phyloP scores from a whole-genome alignment of 768 basidiomycete genomes.

The Gymnopilus junonius region DNA sequence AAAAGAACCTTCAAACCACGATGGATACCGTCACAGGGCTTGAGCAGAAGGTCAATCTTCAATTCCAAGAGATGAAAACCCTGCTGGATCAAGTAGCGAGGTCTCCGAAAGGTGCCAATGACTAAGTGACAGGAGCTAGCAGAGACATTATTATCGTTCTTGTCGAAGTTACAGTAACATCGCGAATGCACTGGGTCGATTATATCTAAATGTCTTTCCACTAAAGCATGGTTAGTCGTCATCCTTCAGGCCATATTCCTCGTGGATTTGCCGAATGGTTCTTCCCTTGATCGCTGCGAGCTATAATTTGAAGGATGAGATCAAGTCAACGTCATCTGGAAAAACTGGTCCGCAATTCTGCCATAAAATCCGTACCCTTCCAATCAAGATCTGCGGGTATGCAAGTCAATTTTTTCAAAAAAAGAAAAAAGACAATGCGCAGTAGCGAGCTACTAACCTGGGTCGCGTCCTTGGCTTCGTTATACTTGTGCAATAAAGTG shows the following conservation, averaged over 20 bases:
- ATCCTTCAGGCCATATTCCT: conserved; percentile 66
- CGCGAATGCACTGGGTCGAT: not conserved
- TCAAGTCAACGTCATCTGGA: too few species aligned
- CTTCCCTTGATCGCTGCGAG: conserved; percentile 72
- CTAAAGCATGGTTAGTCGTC: conserved; percentile 45
- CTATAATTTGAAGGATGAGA: conserved; percentile 41
- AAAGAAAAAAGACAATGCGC: not conserved
- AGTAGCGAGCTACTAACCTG: conserved; percentile 52
- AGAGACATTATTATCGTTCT: not conserved
- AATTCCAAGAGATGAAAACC: not conserved
- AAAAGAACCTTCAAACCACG: not conserved
- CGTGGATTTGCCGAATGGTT: conserved; percentile 76
- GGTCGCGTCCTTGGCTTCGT: conserved; percentile 83
- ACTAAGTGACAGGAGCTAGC: not conserved
- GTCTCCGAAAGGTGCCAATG: not conserved
- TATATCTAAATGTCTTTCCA: not conserved
- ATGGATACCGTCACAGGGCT: not conserved
- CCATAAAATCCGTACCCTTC: conserved; percentile 62
- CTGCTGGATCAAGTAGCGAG: not conserved
- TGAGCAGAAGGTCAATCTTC: not conserved
- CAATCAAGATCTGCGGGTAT: conserved; percentile 68
- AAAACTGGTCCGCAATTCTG: too few species aligned
- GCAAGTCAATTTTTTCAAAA: not conserved
- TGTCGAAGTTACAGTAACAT: not conserved
- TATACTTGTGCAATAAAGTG: conserved; percentile 73